Base-by-base conservation (phyloP, 2,329 filamentous ascomycete species). In the Dryadomyces sulphureus region DNA sequence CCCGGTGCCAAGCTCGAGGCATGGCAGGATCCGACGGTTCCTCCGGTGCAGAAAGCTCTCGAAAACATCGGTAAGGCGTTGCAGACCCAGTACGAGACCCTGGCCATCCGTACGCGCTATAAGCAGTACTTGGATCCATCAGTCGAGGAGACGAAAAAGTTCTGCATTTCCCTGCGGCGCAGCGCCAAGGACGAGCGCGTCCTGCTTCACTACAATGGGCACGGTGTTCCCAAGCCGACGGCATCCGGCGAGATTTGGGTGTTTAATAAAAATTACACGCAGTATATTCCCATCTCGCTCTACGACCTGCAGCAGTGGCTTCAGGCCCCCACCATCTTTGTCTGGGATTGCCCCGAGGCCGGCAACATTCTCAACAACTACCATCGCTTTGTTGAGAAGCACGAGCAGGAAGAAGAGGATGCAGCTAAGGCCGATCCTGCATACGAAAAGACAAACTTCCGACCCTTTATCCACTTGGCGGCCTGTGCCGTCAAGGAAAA, bases 171-270 rank as follows among this genome's bases (percentile, higher is more conserved):
- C 0, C 68, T 96, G 25, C 78, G 92, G 27, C 76, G 88, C 51
- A 95, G 94, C 59, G 90, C 92, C 42, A 94, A 95, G 62, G 89
- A 95, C 48, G 92, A 98, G 66, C 75, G 92, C 43, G 87, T 98
- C 2, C 69, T 98, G n/a, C 86, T 98, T 56, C 92, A 98, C 60
- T 98, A 98, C 70, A 98, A 98, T 56, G 92, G 92, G 16, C 92
- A 98, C 61, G 92, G 92, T 41, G 92, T 98, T 11, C 92, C 92
- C 1, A 87, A 95, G 57, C 92, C 92, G 3, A 98, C 92, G 1
- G 79, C 84, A 3, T 95, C 90, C 5, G 92, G 92, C 14, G 92
- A 98, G 62, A 94, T 98, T 19, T 98, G 92, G 92, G 93, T 96
- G 5, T 98, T 98, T 63, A 98, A 98, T 64, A 90, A 92, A 55